Evolutionary conservation across 2,329 filamentous ascomycete species (phyloP).

Genomic region (Fusarium sp.): DNA sequence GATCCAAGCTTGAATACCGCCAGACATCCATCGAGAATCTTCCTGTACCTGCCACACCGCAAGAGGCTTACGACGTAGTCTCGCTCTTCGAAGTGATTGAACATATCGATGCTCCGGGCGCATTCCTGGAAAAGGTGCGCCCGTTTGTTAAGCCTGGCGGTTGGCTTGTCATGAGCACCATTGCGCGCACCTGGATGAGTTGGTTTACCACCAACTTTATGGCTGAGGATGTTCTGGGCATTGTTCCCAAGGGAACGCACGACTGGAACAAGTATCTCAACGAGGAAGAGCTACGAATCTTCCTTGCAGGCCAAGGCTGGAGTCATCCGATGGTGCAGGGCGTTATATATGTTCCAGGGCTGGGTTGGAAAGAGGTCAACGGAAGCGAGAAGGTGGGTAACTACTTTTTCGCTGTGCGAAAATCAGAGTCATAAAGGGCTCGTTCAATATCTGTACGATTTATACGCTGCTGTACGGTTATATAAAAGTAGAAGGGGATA

Average conservation of each 20-base stretch:
- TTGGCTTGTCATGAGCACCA: constrained; percentile 94
- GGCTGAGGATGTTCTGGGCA: constrained; percentile 87
- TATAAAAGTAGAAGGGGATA: constrained; percentile 7
- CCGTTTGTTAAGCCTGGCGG: constrained; percentile 89
- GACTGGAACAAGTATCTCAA: constrained; percentile 98
- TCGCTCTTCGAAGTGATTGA: constrained; percentile 96
- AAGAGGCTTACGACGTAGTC: constrained; percentile 80
- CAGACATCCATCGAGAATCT: constrained; percentile 85
- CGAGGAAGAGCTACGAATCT: constrained; percentile 78
- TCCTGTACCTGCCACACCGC: constrained; percentile 54
- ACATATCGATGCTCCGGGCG: constrained; percentile 83
- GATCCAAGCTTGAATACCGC: constrained; percentile 76
- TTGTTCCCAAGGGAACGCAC: constrained; percentile 94
- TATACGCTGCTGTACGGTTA: constrained; percentile 10
- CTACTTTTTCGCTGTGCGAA: constrained; percentile 92
- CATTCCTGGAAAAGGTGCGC: constrained; percentile 80
- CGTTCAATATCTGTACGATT: constrained; percentile 25
- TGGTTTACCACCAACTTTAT: constrained; percentile 95
- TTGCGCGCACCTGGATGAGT: constrained; percentile 88
- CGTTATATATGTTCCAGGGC: constrained; percentile 88
- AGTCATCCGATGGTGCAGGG: constrained; percentile 77
- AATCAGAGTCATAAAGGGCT: constrained; percentile 45
- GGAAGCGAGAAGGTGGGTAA: constrained; percentile 92
- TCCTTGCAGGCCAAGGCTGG: constrained; percentile 72
- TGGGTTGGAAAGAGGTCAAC: constrained; percentile 88